These are phyloP conservation scores for Linderniella brevidens DNA, from an alignment of 257 asterid species.

Conservation along the genomic window DNA sequence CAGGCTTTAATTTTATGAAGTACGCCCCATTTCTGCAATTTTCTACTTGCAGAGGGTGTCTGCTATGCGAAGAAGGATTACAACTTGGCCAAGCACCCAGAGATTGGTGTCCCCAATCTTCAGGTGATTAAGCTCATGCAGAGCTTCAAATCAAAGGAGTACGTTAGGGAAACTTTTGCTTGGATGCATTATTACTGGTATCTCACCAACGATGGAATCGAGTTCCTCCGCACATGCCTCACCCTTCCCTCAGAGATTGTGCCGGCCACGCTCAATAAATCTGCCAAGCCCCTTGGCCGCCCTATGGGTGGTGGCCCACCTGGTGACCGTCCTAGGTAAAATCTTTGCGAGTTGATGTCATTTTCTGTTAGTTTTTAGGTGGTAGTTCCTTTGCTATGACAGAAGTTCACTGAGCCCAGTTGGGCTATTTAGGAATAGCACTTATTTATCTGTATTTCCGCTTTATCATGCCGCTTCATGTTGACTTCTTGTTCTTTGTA, in stretches of 20 bases:
- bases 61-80: conserved; percentile 81
- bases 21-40: no score
- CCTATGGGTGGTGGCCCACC: conserved; percentile 84
- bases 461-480: no score
- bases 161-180: conserved; percentile 82
- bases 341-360: no score
- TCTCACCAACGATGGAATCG: conserved; percentile 83
- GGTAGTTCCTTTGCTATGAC: no score
- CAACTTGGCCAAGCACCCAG: conserved; percentile 83
- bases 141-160: conserved; percentile 90
- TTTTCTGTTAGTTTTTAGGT: no score
- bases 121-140: conserved; percentile 97
- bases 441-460: no score
- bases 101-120: conserved; percentile 77
- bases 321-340: conserved; percentile 90
- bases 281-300: conserved; percentile 91
- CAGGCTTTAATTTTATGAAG: no score
- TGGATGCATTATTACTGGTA: conserved; percentile 98
- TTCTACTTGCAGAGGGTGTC: conserved; percentile 81
- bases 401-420: no score
- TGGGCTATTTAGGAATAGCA: no score
- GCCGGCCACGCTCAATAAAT: conserved; percentile 82
- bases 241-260: conserved; percentile 86
- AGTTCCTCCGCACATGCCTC: conserved; percentile 73
- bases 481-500: no score